A percentile compares a stretch with the other conserved stretches of the same genome.
phyloP scores from a whole-genome alignment of 345 rosid species.

The Eucalyptus virginea region DNA sequence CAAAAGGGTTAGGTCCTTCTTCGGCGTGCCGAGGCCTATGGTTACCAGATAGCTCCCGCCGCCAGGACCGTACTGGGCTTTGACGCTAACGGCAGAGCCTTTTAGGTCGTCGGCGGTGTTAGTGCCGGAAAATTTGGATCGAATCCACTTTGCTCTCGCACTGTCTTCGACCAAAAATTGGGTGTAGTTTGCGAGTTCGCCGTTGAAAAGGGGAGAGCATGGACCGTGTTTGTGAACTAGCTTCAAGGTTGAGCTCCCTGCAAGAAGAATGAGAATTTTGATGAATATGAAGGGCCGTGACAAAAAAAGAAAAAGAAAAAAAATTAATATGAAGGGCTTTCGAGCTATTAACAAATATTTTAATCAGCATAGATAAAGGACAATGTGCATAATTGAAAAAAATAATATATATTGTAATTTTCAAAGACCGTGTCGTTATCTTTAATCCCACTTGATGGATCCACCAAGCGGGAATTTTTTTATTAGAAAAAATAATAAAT shows the following conservation, averaged over 20 bases:
- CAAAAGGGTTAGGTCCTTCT: not conserved
- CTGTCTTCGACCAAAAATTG: not conserved
- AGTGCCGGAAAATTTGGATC: not conserved
- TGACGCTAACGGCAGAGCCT: not conserved
- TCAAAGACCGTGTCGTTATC: not conserved
- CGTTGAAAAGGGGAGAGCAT: not conserved
- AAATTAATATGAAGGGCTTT: not conserved
- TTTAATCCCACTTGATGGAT: not conserved
- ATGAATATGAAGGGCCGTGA: not conserved
- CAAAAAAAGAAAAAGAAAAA: too few relatives aligned
- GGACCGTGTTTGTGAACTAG: not conserved
- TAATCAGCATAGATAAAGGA: not conserved
- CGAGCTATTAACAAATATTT: not conserved
- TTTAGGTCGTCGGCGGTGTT: too few relatives aligned
- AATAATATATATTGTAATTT: not conserved
- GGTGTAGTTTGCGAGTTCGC: not conserved
- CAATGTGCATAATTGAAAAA: not conserved
- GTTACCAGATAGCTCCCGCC: not conserved
- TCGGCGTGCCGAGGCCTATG: conserved; percentile 7
- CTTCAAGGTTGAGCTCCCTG: not conserved
- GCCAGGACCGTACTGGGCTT: not conserved
- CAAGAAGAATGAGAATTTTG: not conserved
- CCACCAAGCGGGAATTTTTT: not conserved
- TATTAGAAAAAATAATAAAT: not conserved
- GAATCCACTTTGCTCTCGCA: not conserved